A percentile compares a stretch with the other conserved stretches of the same genome.
Evolutionary conservation across 2,329 filamentous ascomycete genomes (phyloP).

Genomic region (Epichloe hybrida): DNA sequence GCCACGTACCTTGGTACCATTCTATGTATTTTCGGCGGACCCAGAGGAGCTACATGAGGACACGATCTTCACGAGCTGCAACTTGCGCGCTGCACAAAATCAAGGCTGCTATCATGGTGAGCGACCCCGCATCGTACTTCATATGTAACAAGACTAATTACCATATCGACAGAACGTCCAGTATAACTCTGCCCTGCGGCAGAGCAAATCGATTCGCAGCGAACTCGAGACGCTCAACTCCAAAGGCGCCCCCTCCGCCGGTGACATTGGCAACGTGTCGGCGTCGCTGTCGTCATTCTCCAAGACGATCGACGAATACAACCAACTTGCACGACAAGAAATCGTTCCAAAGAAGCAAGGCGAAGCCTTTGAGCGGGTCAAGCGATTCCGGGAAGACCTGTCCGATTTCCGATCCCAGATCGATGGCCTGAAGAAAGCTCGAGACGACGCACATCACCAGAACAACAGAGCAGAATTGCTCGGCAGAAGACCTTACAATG

Average conservation of each 20-base stretch:
- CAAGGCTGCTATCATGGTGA: not conserved
- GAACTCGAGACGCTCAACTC: slow-evolving; percentile 60
- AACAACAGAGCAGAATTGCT: slow-evolving; percentile 68
- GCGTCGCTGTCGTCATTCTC: slow-evolving; percentile 67
- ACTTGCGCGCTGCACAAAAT: not conserved
- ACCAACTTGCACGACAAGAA: slow-evolving; percentile 71
- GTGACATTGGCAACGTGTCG: slow-evolving; percentile 53
- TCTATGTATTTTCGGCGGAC: not conserved
- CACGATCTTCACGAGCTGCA: not conserved
- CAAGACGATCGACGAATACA: slow-evolving; percentile 87
- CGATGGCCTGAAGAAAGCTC: slow-evolving; percentile 60
- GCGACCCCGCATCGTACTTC: not conserved
- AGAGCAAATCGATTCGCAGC: slow-evolving; percentile 65
- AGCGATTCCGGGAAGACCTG: slow-evolving; percentile 73
- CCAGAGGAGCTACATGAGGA: too few relatives aligned
- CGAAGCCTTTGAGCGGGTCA: slow-evolving; percentile 74
- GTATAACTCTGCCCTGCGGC: slow-evolving; percentile 76
- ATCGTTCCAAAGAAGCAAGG: slow-evolving; percentile 83
- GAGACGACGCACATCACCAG: slow-evolving; percentile 57
- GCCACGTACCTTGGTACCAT: not conserved
- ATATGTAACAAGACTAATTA: too few relatives aligned
- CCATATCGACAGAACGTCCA: slow-evolving; percentile 50
- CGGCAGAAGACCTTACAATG: slow-evolving; percentile 64
- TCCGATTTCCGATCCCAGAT: slow-evolving; percentile 67
- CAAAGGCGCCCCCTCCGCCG: slow-evolving; percentile 45